These are phyloP conservation scores for Isochrysis galbana DNA, from an alignment of 78 protist species.

Conservation along the genomic window DNA sequence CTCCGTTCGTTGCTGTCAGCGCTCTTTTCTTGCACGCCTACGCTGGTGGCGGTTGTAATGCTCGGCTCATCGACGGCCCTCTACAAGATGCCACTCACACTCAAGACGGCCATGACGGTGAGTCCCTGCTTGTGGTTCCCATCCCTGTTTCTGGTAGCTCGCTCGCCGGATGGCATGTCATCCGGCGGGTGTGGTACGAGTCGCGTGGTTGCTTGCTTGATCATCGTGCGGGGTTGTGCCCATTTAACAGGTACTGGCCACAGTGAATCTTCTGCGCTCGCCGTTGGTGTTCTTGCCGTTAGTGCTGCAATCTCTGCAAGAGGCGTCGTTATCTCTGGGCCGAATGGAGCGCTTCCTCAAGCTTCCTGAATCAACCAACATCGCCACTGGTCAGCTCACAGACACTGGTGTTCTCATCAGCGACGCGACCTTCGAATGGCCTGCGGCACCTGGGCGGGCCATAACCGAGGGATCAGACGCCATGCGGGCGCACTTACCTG, in stretches of 20 bases:
- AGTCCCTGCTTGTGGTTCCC: neutral
- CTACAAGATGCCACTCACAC: neutral
- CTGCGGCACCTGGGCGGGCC: too few relatives aligned
- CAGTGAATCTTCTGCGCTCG: slow-evolving; percentile 28
- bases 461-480: too few relatives aligned
- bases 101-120: neutral
- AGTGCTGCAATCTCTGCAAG: neutral
- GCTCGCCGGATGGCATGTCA: too few relatives aligned
- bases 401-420: neutral
- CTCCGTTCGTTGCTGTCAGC: neutral
- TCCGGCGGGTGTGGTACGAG: too few relatives aligned
- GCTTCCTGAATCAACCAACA: neutral
- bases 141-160: neutral
- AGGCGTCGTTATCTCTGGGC: neutral
- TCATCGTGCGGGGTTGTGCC: too few relatives aligned
- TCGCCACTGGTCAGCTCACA: neutral
- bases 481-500: too few relatives aligned
- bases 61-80: neutral
- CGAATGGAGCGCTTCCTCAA: neutral
- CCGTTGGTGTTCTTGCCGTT: slow-evolving; percentile 63
- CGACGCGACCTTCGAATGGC: neutral
- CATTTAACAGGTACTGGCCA: neutral
- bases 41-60: neutral
- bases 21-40: neutral
- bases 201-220: too few relatives aligned